Evolutionary conservation across 1,139 yeast species (phyloP), one percentile per base, ranked within the genome.

Genomic region (Debaryomyces robertsiae): DNA sequence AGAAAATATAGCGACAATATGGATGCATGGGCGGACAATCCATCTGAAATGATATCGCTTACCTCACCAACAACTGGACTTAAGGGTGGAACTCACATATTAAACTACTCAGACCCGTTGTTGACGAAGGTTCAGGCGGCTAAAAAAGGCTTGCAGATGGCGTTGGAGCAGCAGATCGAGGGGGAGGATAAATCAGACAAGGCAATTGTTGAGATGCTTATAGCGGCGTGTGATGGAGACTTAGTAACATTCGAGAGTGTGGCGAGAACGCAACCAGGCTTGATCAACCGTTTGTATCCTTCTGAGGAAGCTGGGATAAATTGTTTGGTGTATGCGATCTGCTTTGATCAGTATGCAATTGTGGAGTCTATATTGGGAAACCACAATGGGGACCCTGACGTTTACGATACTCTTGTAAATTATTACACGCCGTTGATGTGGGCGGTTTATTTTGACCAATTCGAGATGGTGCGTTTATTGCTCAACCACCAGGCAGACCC

Each of bases 201-300:
- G 27, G 35, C 53, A n/a, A 39, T 53, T 1, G 47, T 58, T n/a
- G 59, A 67, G 43, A 48, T 77, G 22, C 65, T 76, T 42, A 54
- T 73, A 13, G 77, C 82, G 0, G 70, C 80, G 22, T 67, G 79
- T 25, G 75, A 78, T 31, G 82, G 81, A 7, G 84, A 80, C 47
- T 46, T 66, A 25, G 70, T 64, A 2, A 58, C 77, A 1, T 49
- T 75, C 23, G 75, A 76, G 43, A 63, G 65, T 15, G 49, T 70
- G 2, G 45, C 68, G 2, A 46, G 67, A 15, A 51, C 58, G 3
- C 55, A 65, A 36, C 63, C 68, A 1, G 61, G 61, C 4, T 44
- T 63, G 9, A 53, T 71, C n/a, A 60, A 70, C 35, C 33, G 46
- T 22, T 44, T 55, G 17, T 65, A 54, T 42, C 75, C 75, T 3